phyloP scores from a whole-genome alignment of 768 basidiomycete species.

The Russula ochroleuca region DNA sequence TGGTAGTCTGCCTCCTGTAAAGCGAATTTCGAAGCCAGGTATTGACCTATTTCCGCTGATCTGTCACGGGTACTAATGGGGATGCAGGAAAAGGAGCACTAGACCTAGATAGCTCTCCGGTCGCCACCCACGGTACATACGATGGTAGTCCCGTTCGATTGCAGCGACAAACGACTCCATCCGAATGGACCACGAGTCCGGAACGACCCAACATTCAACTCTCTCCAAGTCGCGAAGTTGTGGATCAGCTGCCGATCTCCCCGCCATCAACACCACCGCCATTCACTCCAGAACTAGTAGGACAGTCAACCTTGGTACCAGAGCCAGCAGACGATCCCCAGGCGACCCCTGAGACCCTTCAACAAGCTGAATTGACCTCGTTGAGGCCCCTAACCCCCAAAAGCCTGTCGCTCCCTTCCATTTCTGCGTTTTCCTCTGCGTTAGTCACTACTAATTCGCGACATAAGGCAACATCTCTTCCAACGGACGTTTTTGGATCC shows the following conservation, averaged over 20 bases:
- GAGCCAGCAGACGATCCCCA: too few species aligned
- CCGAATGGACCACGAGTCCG: conserved; percentile 13
- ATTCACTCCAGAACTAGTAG: background rate
- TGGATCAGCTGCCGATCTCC: background rate
- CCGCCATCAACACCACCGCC: conserved; percentile 9
- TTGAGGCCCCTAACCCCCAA: background rate
- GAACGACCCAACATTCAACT: background rate
- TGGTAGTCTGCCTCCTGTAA: background rate
- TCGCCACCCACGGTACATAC: background rate
- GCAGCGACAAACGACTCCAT: conserved; percentile 19
- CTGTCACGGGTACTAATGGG: background rate
- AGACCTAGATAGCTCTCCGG: conserved; percentile 15
- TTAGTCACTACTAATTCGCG: background rate
- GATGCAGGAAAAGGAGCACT: conserved; percentile 13
- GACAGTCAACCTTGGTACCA: background rate
- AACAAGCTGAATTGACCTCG: background rate
- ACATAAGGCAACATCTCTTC: conserved; percentile 14
- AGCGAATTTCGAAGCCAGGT: conserved; percentile 7
- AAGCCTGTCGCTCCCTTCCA: conserved; percentile 7
- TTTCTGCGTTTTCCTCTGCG: background rate
- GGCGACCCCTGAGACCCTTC: background rate
- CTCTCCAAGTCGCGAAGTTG: conserved; percentile 1
- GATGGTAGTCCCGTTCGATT: background rate
- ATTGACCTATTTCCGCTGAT: background rate
- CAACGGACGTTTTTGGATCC: background rate